phyloP scores from a whole-genome alignment of 768 basidiomycete genomes.

The Fibroporia radiculosa region DNA sequence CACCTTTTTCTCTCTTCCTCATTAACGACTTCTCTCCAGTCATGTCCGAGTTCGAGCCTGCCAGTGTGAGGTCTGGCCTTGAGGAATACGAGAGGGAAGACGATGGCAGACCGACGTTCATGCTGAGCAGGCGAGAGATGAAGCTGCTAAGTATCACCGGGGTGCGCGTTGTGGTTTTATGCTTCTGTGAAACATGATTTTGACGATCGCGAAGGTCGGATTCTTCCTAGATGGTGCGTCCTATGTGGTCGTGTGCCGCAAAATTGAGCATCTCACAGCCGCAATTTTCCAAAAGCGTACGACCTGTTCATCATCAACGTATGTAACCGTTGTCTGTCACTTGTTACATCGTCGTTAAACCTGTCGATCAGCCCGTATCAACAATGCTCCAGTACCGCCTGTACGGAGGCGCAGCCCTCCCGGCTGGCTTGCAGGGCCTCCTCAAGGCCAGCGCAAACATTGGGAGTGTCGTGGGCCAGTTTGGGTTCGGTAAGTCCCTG shows the following conservation, averaged over 20 bases:
- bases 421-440: conserved; percentile 49
- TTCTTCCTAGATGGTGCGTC: conserved; percentile 63
- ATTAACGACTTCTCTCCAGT: background rate
- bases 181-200: no score
- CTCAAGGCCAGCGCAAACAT: conserved; percentile 66
- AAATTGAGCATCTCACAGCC: conserved; percentile 1
- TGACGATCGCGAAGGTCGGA: conserved; percentile 37
- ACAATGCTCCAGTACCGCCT: conserved; percentile 63
- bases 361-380: conserved; percentile 43
- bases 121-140: conserved; percentile 38
- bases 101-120: conserved; percentile 28
- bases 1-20: background rate
- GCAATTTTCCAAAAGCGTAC: conserved; percentile 43
- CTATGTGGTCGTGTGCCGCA: background rate
- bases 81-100: conserved; percentile 28
- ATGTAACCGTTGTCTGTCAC: conserved; percentile 13
- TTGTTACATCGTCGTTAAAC: background rate
- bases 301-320: conserved; percentile 69
- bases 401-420: conserved; percentile 44
- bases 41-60: background rate
- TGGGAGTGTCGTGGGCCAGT: conserved; percentile 65
- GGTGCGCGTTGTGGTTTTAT: conserved; percentile 27
- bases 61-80: conserved; percentile 14
- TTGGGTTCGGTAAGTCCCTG: conserved; percentile 41
- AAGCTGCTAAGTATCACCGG: conserved; percentile 59